Base-by-base conservation (phyloP, 441 rosid species). In the Populus tomentosa region DNA sequence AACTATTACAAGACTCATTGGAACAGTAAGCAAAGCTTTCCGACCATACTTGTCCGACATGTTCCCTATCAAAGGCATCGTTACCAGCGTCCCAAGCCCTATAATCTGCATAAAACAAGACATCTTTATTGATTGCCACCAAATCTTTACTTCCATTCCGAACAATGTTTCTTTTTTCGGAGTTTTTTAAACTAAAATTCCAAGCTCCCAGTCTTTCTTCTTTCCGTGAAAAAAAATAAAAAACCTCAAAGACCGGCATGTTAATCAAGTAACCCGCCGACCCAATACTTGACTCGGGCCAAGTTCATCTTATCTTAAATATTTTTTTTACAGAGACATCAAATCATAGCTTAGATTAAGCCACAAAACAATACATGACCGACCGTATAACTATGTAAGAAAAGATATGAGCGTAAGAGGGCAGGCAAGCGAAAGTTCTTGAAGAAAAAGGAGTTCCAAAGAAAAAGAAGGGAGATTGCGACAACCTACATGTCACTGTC, bases 51-150 rank as follows among this genome's bases (percentile, higher is more conserved):
- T 89, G 78, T 94, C 98, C 3, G 98, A 94, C 64, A 94, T 85
- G 80, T 89, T 91, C 68, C 98, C 97, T n/a, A 94, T 71, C 78
- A 92, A 42, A 42, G 98, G 98, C 96, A 88, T 89, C 97, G 87
- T 79, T 76, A 91, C 85, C 56, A 94, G 83, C 1, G 97, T 84
- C 70, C 98, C 98, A 75, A 91, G 62, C 72, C 98, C 98, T 59
- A 82, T 86, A 1, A 91, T 80, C 97, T 91, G 91, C 88, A 80
- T 63, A 30, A 10, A 18, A 63, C 21, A 28, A 36, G 16, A 28
- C 2, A 36, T 23, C 2, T 10, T 6, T 0, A 62, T 36, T 62
- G 36, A 35, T 35, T 5, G 7, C 36, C 7, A 35, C 36, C 36
- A 35, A 35, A 5, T 35, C 36, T 35, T 35, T 35, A 35, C 36